Evolutionary conservation across 148 eudicot genomes (phyloP), one percentile per base, ranked within the genome.

Genomic region (Euryodendron excelsum): DNA sequence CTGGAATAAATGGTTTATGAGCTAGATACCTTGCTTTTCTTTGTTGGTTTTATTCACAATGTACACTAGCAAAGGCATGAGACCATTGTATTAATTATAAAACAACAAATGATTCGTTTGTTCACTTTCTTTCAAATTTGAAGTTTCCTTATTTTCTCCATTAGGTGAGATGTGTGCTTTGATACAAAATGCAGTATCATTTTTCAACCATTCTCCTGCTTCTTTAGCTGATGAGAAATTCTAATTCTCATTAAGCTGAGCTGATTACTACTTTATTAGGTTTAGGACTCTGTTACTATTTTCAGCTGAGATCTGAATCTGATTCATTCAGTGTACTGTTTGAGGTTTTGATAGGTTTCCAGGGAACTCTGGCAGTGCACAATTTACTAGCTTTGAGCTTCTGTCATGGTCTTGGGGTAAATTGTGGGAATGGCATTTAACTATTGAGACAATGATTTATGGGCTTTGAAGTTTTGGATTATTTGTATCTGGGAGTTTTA

Each of bases 401-500:
- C 37, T 31, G 37, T 28, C 25, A 28, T 21, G 37, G 74, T 34
- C 36, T 18, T 18, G 20, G 55, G 14, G 33, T 55, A 45, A 45
- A 27, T 47, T 71, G 39, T 71, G 5, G 74, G 58, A 48, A 17
- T 48, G 10, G 74, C 59, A 71, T 20, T 28, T 14, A 50, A 28
- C 59, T 14, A 71, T 47, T 48, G 59, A 48, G 74, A 45, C 14
- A 11, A 71, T 50, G 36, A 71, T 30, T 71, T 28, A 71, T 71
- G 74, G 74, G 74, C 9, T 21, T 48, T 48, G 53, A 59, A 71
- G 33, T 71, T 47, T 45, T 71, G 56, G 74, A 71, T 50, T 48
- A 34, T 52, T 30, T 71, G 59, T 48, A 71, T 71, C 74, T 71
- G 15, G 74, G 74, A 30, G 48, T 71, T 71, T 31, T 71, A 18